Percentiles rank a stretch among this genome's conserved stretches.
phyloP scores from a whole-genome alignment of 129 eudicot species.

The Lactuca sativa region DNA sequence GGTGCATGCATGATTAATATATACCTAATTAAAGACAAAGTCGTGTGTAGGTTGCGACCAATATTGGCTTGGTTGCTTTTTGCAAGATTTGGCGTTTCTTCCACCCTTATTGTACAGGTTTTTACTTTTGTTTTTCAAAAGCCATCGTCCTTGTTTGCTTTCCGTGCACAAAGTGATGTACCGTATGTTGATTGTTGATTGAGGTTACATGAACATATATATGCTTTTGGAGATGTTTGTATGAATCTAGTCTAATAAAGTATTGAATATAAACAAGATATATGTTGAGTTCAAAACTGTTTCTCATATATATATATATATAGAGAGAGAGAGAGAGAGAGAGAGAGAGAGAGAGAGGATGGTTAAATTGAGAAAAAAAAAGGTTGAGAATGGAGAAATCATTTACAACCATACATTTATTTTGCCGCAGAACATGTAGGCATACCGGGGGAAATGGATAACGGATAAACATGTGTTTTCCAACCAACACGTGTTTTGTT shows the following conservation, averaged over 20 bases:
- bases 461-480: too few species aligned
- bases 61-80: conserved; percentile 15
- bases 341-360: too few species aligned
- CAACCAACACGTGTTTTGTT: too few species aligned
- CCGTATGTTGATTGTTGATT: conserved; percentile 20
- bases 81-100: conserved; percentile 15
- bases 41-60: conserved; percentile 11
- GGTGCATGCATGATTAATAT: conserved; percentile 20
- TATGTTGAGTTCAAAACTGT: too few species aligned
- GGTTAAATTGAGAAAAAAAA: too few species aligned
- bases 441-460: too few species aligned
- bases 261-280: not conserved
- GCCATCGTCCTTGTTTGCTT: conserved; percentile 13
- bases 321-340: too few species aligned
- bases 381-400: too few species aligned
- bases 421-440: too few species aligned
- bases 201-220: conserved; percentile 28
- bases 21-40: conserved; percentile 9
- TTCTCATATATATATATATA: too few species aligned
- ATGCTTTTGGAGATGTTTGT: conserved; percentile 3
- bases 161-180: conserved; percentile 21
- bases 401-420: too few species aligned
- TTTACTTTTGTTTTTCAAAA: not conserved
- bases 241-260: conserved; percentile 18
- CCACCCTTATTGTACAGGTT: conserved; percentile 16